Evolutionary conservation across 306 rosid species (phyloP).

Genomic region (Trichosanthes truncata): DNA sequence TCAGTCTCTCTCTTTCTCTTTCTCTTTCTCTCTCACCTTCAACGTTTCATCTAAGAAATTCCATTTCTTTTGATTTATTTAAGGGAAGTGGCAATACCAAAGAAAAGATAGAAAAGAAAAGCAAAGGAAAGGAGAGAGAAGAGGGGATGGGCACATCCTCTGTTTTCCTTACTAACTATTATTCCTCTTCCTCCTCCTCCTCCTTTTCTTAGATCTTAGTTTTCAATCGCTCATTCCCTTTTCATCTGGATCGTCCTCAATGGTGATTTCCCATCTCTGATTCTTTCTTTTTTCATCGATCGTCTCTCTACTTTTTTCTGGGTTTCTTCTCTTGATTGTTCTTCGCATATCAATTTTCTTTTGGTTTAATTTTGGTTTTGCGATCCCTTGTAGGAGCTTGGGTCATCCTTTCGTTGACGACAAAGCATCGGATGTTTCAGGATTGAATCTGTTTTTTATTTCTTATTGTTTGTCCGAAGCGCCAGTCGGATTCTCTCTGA

Average conservation of each 20-base stretch:
- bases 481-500: slow-evolving; percentile 46
- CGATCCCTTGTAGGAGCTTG: slow-evolving; percentile 25
- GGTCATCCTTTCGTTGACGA: slow-evolving; percentile 32
- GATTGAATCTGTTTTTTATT: slow-evolving; percentile 43
- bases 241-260: slow-evolving; percentile 37
- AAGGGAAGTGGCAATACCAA: slow-evolving; percentile 73
- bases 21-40: slow-evolving; percentile 27
- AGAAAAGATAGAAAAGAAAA: slow-evolving; percentile 41
- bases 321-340: slow-evolving; percentile 29
- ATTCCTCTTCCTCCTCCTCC: slow-evolving; percentile 3
- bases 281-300: slow-evolving; percentile 14
- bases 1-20: slow-evolving; percentile 33
- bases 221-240: slow-evolving; percentile 22
- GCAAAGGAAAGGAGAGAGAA: slow-evolving; percentile 24
- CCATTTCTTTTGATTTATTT: slow-evolving; percentile 62
- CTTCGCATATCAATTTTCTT: not conserved
- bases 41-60: slow-evolving; percentile 41
- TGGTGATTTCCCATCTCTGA: slow-evolving; percentile 41
- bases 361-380: slow-evolving; percentile 15
- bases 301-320: slow-evolving; percentile 13
- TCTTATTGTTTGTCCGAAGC: slow-evolving; percentile 45
- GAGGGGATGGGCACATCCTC: slow-evolving; percentile 65
- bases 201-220: slow-evolving; percentile 51
- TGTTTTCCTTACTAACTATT: slow-evolving; percentile 53
- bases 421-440: slow-evolving; percentile 52